Conservation (phyloP, 176 grass and related monocot species). For the Secale cereale region DNA sequence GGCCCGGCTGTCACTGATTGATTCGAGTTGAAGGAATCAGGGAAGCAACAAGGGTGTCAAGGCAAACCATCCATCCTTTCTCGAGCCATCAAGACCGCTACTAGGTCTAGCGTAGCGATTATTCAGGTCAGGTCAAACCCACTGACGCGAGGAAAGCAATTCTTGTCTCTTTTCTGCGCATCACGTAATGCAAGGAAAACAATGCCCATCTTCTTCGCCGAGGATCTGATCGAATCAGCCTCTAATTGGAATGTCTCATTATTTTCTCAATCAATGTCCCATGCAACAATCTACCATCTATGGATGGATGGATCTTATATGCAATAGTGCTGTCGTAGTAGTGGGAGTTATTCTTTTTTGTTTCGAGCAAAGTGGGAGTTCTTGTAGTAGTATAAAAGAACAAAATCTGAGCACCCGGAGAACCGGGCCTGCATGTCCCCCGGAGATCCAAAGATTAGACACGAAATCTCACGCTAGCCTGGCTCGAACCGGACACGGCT, state of each 20-base stretch:
- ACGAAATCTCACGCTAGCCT: neutral
- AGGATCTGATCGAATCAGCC: neutral
- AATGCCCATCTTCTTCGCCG: neutral
- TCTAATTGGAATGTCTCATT: neutral
- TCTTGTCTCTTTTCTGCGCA: neutral
- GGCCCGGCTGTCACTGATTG: too few relatives aligned
- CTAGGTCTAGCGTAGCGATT: neutral
- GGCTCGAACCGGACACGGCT: constrained; percentile 14
- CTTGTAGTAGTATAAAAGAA: neutral
- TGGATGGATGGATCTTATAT: neutral
- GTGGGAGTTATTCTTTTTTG: too few relatives aligned
- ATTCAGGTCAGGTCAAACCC: neutral
- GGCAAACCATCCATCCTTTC: neutral
- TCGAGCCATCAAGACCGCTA: neutral
- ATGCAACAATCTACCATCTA: neutral
- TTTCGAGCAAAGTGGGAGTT: too few relatives aligned
- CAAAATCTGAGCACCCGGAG: constrained; percentile 2
- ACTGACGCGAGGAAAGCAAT: neutral
- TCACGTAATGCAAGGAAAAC: neutral
- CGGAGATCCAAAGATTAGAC: constrained; percentile 5
- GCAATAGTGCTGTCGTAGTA: too few relatives aligned
- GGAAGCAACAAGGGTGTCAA: neutral
- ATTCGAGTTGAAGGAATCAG: neutral
- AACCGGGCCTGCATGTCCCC: constrained; percentile 39
- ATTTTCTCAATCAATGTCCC: neutral